These are phyloP conservation scores for Arthrobotrys entomopaga DNA, from an alignment of 2,329 filamentous ascomycete species.

Conservation along the genomic window DNA sequence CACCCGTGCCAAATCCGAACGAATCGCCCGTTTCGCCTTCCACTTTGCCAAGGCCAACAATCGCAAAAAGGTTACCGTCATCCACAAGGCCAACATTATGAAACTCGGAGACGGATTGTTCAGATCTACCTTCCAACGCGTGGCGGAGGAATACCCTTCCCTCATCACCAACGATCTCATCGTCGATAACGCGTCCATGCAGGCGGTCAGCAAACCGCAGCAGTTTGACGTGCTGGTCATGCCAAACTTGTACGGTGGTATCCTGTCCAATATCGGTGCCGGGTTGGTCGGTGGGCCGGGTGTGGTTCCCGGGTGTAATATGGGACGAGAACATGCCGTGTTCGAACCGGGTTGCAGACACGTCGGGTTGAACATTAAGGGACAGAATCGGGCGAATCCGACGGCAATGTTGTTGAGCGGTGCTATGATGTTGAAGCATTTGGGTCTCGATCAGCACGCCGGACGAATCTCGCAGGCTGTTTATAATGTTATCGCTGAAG, in stretches of 20 bases:
- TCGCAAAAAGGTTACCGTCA: slow-evolving; percentile 99
- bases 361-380: slow-evolving; percentile 99
- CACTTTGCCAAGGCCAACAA: slow-evolving; percentile 98
- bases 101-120: slow-evolving; percentile 99
- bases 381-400: slow-evolving; percentile 99
- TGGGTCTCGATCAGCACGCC: slow-evolving; percentile 96
- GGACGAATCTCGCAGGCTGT: slow-evolving; percentile 74
- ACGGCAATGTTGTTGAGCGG: slow-evolving; percentile 94
- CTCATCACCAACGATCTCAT: slow-evolving; percentile 99
- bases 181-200: slow-evolving; percentile 99
- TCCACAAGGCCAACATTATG: slow-evolving; percentile 99
- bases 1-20: slow-evolving; percentile 97
- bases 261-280: slow-evolving; percentile 97
- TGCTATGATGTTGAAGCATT: slow-evolving; percentile 95
- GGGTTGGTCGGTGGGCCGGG: slow-evolving; percentile 96
- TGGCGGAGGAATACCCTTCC: slow-evolving; percentile 93
- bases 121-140: slow-evolving; percentile 94
- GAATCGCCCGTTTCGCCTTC: slow-evolving; percentile 98
- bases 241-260: slow-evolving; percentile 99
- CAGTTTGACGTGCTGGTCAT: slow-evolving; percentile 99
- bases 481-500: slow-evolving; percentile 85
- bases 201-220: slow-evolving; percentile 93
- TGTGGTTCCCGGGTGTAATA: slow-evolving; percentile 98
- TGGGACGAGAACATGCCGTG: slow-evolving; percentile 97
- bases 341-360: slow-evolving; percentile 99